A percentile compares a stretch with the other conserved stretches of the same genome.
Conservation (phyloP, 208 protist genomes). For the Leptomonas seymouri region DNA sequence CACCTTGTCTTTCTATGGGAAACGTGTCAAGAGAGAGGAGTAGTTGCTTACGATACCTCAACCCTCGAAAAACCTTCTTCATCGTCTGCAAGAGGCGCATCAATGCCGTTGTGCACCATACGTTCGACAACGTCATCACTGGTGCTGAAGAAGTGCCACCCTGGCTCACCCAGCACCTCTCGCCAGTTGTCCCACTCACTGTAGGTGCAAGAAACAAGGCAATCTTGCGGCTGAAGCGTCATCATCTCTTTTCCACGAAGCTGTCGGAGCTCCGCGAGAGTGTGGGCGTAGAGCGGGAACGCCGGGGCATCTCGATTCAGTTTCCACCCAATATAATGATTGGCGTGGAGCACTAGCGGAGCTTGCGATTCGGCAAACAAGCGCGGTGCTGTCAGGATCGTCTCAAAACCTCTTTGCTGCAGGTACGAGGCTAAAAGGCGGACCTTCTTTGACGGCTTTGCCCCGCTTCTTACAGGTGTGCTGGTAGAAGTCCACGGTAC, state of each 20-base stretch:
- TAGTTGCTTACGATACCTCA: slow-evolving; percentile 14
- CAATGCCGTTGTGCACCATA: slow-evolving; percentile 42
- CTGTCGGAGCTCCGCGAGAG: slow-evolving; percentile 47
- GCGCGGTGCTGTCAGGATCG: background rate
- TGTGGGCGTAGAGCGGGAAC: slow-evolving; percentile 73
- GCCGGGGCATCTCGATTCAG: slow-evolving; percentile 37
- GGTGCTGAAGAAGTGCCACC: slow-evolving; percentile 54
- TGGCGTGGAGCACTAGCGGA: slow-evolving; percentile 67
- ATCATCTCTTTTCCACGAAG: slow-evolving; percentile 33
- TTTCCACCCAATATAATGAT: slow-evolving; percentile 71
- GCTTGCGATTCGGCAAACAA: slow-evolving; percentile 7
- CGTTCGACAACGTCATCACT: slow-evolving; percentile 42
- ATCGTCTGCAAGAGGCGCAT: background rate
- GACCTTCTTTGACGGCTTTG: slow-evolving; percentile 17
- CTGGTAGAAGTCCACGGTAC: slow-evolving; percentile 4
- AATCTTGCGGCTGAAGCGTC: slow-evolving; percentile 52
- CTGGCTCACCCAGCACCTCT: slow-evolving; percentile 68
- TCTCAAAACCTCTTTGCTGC: slow-evolving; percentile 30
- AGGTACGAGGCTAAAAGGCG: slow-evolving; percentile 34
- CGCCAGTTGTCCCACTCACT: slow-evolving; percentile 86
- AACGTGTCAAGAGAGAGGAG: no score
- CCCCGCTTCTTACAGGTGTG: background rate
- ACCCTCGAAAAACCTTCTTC: slow-evolving; percentile 12
- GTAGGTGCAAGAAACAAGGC: slow-evolving; percentile 48
- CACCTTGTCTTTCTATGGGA: no score